Conservation (phyloP, 2,329 filamentous ascomycete genomes). For the Fusarium graminum region DNA sequence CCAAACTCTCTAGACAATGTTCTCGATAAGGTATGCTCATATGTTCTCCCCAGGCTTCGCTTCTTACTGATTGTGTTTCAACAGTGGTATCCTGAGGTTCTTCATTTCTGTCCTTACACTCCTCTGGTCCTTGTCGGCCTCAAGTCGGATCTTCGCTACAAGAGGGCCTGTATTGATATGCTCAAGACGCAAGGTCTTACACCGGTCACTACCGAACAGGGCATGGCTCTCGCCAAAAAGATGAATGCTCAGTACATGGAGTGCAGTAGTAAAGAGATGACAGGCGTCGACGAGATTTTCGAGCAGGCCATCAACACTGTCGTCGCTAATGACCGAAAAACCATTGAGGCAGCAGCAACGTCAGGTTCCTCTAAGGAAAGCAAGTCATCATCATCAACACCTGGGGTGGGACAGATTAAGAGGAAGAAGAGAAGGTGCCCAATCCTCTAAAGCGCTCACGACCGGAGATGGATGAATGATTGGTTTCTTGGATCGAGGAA, state of each 20-base stretch:
- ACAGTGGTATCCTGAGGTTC: conserved; percentile 98
- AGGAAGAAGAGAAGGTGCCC: conserved; percentile 89
- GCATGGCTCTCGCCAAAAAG: conserved; percentile 86
- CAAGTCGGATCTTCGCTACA: conserved; percentile 95
- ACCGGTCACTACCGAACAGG: conserved; percentile 92
- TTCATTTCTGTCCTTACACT: conserved; percentile 98
- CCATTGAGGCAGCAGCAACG: conserved; percentile 64
- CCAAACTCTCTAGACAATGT: conserved; percentile 98
- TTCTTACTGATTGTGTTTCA: conserved; percentile 13
- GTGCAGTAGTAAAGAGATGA: conserved; percentile 98
- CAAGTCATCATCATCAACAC: conserved; percentile 56
- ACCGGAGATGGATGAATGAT: conserved; percentile 31
- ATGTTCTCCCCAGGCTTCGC: conserved; percentile 2
- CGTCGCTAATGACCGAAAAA: conserved; percentile 82
- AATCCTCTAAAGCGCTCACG: conserved; percentile 71
- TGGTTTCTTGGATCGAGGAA: conserved; percentile 39
- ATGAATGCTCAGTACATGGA: conserved; percentile 98
- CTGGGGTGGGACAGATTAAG: conserved; percentile 67
- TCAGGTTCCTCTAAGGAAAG: conserved; percentile 56
- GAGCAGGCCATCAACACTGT: conserved; percentile 90
- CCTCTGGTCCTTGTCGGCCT: conserved; percentile 95
- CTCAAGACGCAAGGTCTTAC: conserved; percentile 98
- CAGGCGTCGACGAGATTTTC: conserved; percentile 96
- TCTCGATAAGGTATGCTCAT: conserved; percentile 85
- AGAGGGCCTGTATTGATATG: conserved; percentile 97